Conservation (phyloP, 192 early-diverging fungal species). For the Kappamyces sp. region DNA sequence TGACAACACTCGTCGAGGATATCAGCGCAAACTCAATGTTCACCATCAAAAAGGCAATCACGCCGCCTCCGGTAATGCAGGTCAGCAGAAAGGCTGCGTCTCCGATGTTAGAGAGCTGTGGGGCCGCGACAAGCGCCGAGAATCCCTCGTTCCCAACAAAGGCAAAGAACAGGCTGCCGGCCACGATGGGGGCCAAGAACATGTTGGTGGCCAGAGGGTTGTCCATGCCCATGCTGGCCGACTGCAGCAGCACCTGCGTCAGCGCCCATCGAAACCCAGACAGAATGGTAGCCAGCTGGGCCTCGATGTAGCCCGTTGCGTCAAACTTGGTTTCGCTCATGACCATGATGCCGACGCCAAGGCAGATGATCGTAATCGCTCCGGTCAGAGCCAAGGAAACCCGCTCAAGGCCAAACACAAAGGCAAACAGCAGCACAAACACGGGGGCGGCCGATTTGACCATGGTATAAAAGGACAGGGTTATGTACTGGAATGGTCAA, state of each 20-base stretch:
- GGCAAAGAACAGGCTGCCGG: constrained; percentile 55
- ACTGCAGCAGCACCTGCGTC: constrained; percentile 76
- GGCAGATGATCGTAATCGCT: constrained; percentile 72
- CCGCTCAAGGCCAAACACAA: constrained; percentile 78
- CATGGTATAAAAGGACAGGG: constrained; percentile 87
- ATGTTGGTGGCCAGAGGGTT: constrained; percentile 85
- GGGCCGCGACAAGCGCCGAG: constrained; percentile 26
- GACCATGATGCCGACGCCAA: constrained; percentile 85
- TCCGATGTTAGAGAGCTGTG: constrained; percentile 40
- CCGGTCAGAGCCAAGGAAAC: constrained; percentile 63
- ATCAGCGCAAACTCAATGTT: constrained; percentile 81
- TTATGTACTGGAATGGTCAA: constrained; percentile 53
- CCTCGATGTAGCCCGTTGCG: constrained; percentile 66
- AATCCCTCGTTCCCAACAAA: constrained; percentile 63
- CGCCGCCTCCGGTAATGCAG: constrained; percentile 68
- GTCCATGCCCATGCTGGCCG: constrained; percentile 68
- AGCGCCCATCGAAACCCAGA: constrained; percentile 89
- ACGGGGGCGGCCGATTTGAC: constrained; percentile 52
- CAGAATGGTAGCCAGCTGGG: constrained; percentile 70
- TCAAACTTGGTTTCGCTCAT: constrained; percentile 77
- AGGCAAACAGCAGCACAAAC: constrained; percentile 80
- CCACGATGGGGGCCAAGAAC: constrained; percentile 77
- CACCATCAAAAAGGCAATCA: constrained; percentile 84
- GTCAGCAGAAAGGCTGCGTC: constrained; percentile 37
- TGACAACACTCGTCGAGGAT: constrained; percentile 73